phyloP scores from a whole-genome alignment of 345 rosid species.

The Euphorbia tirucalli region DNA sequence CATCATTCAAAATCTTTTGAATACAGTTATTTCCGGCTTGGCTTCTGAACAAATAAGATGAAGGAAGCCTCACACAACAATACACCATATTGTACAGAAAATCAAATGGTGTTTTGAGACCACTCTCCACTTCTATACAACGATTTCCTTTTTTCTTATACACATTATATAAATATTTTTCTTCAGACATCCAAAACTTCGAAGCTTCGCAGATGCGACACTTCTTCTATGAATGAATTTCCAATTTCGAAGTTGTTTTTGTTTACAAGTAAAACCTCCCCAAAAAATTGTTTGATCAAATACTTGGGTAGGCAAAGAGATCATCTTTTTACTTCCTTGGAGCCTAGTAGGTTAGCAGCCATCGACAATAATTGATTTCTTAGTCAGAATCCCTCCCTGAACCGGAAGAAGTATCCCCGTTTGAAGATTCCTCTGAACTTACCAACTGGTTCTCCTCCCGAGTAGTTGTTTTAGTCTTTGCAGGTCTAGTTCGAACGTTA shows the following conservation, averaged over 20 bases:
- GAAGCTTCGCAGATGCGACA: constrained; percentile 36
- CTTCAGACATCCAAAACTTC: constrained; percentile 38
- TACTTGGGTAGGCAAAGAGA: constrained; percentile 9
- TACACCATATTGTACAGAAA: background rate
- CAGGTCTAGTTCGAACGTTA: constrained; percentile 46
- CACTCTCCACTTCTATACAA: constrained; percentile 27
- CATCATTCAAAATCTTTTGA: constrained; percentile 8
- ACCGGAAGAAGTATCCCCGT: constrained; percentile 36
- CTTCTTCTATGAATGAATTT: background rate
- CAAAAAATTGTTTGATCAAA: background rate
- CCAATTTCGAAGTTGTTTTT: background rate
- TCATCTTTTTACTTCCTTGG: background rate
- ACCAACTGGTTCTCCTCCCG: constrained; percentile 31
- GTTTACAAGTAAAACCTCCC: constrained; percentile 2
- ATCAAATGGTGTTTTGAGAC: constrained; percentile 2
- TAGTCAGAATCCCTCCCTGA: constrained; percentile 40
- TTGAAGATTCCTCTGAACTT: constrained; percentile 32
- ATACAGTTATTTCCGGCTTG: background rate
- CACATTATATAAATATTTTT: constrained; percentile 1
- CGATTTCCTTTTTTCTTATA: background rate
- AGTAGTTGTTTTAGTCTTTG: constrained; percentile 30
- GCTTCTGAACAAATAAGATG: constrained; percentile 15
- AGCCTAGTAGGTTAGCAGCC: constrained; percentile 32
- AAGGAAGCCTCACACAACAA: background rate
- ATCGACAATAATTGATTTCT: constrained; percentile 19